These are phyloP conservation scores for Aciculoconidium aculeatum DNA, from an alignment of 805 yeast species.

Conservation along the genomic window DNA sequence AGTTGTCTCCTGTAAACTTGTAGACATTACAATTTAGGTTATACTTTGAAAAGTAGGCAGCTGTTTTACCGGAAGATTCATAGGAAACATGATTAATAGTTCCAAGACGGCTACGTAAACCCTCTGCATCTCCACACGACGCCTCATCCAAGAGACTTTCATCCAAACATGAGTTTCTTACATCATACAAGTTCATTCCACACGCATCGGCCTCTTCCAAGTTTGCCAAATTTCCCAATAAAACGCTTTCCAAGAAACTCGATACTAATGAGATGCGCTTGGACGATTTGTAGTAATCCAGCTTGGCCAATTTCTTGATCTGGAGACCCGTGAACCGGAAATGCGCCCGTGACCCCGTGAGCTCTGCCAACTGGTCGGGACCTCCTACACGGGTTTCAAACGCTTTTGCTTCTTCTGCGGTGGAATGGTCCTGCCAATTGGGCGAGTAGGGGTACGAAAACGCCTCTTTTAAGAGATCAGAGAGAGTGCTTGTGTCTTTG, in stretches of 20 bases:
- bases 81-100: conserved; percentile 46
- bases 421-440: conserved; percentile 94
- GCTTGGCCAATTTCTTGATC: conserved; percentile 63
- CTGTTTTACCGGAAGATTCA: conserved; percentile 45
- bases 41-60: conserved; percentile 61
- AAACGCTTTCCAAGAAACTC: conserved; percentile 65
- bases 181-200: conserved; percentile 87
- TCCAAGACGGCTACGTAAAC: conserved; percentile 50
- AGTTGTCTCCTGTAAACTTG: conserved; percentile 86
- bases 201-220: conserved; percentile 86
- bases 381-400: conserved; percentile 58
- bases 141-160: conserved; percentile 50
- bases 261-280: conserved; percentile 68
- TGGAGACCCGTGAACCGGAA: conserved; percentile 91
- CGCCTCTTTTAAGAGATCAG: conserved; percentile 44
- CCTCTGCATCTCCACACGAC: conserved; percentile 25
- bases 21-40: conserved; percentile 65
- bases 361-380: conserved; percentile 53
- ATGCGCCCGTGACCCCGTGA: conserved; percentile 86
- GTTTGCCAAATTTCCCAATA: conserved; percentile 57
- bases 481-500: conserved; percentile 17
- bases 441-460: conserved; percentile 68
- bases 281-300: conserved; percentile 51
- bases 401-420: conserved; percentile 57
- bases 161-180: conserved; percentile 50